A percentile compares a stretch with the other conserved stretches of the same genome.
These are phyloP conservation scores for Ogataea paraovalis DNA, from an alignment of 805 yeast genomes.

Conservation along the genomic window DNA sequence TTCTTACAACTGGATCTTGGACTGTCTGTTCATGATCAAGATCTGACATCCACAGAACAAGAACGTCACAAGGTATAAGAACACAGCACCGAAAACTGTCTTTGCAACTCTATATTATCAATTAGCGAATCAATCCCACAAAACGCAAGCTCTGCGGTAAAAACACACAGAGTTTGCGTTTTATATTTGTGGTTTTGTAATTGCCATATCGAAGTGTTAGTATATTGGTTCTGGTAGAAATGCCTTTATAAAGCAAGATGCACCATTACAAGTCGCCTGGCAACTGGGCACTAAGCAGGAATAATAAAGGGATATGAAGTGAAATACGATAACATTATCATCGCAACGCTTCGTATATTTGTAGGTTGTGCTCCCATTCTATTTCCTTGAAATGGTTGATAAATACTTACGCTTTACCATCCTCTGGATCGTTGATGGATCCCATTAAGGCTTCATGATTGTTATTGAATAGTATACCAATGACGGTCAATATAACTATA, in stretches of 20 bases:
- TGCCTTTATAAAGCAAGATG: too few relatives aligned
- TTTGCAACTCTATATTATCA: slow-evolving; percentile 65
- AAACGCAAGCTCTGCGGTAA: too few relatives aligned
- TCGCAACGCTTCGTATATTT: too few relatives aligned
- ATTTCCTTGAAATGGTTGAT: not conserved
- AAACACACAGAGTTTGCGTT: slow-evolving; percentile 1
- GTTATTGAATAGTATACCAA: slow-evolving; percentile 75
- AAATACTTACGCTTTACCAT: slow-evolving; percentile 68
- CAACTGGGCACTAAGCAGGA: too few relatives aligned
- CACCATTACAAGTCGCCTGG: too few relatives aligned
- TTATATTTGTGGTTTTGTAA: not conserved
- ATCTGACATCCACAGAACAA: slow-evolving; percentile 89
- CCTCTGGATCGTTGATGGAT: slow-evolving; percentile 82
- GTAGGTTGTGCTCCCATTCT: too few relatives aligned
- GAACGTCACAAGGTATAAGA: slow-evolving; percentile 75
- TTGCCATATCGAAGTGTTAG: not conserved
- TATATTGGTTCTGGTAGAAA: too few relatives aligned
- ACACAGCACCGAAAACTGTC: slow-evolving; percentile 85
- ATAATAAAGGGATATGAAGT: too few relatives aligned
- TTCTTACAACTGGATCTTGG: slow-evolving; percentile 51
- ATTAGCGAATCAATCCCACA: slow-evolving; percentile 4
- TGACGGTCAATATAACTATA: slow-evolving; percentile 76
- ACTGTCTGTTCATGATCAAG: slow-evolving; percentile 55
- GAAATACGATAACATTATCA: too few relatives aligned
- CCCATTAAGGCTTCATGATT: slow-evolving; percentile 94